phyloP scores from a whole-genome alignment of 306 rosid species.

The Medicago arabica region DNA sequence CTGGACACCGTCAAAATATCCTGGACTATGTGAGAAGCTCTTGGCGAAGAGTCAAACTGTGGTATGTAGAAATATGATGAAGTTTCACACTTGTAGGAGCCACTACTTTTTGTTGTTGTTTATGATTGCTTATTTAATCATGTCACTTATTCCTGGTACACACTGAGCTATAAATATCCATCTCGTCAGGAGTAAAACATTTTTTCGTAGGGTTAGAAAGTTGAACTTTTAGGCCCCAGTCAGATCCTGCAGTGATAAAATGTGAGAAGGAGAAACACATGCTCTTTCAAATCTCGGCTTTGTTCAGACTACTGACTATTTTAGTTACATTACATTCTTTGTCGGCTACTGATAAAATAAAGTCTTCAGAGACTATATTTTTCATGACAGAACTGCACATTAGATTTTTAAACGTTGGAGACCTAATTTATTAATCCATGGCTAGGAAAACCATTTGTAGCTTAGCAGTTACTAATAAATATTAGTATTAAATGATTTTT shows the following conservation, averaged over 20 bases:
- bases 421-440: not conserved
- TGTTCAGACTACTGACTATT: too few species aligned
- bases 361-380: too few species aligned
- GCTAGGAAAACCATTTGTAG: not conserved
- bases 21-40: conserved; percentile 85
- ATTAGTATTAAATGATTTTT: conserved; percentile 3
- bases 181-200: too few species aligned
- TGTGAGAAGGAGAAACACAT: too few species aligned
- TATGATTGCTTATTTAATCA: conserved; percentile 25
- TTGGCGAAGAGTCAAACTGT: conserved; percentile 90
- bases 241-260: too few species aligned
- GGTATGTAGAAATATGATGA: conserved; percentile 65
- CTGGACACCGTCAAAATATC: conserved; percentile 89
- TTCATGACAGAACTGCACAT: too few species aligned
- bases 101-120: conserved; percentile 13
- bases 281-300: too few species aligned
- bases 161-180: too few species aligned
- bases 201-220: too few species aligned
- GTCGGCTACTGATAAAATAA: too few species aligned
- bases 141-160: conserved; percentile 5
- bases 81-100: conserved; percentile 27
- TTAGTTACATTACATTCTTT: too few species aligned
- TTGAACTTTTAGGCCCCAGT: too few species aligned
- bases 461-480: not conserved
- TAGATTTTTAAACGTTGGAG: not conserved